phyloP scores from a whole-genome alignment of 2,329 filamentous ascomycete species.

The Cladosporium sp. region DNA sequence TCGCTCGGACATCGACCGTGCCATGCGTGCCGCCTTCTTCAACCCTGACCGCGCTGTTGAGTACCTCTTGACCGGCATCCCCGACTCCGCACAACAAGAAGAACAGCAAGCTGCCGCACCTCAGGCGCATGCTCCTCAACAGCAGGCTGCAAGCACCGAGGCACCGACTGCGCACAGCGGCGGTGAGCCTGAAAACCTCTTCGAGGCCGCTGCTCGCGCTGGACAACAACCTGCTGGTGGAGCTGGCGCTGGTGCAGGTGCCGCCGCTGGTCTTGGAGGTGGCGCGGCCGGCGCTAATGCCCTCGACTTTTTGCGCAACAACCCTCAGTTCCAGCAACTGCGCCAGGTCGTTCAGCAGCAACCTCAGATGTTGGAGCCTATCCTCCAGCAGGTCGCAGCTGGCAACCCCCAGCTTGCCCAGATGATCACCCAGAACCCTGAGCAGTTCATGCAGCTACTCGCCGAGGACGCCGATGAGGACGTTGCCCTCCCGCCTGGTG shows the following conservation, averaged over 20 bases:
- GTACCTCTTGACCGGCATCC: slow-evolving; percentile 89
- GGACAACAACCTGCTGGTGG: slow-evolving; percentile 41
- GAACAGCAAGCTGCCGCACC: slow-evolving; percentile 47
- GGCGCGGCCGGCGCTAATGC: slow-evolving; percentile 56
- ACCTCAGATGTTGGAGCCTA: slow-evolving; percentile 97
- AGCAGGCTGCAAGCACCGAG: slow-evolving; percentile 32
- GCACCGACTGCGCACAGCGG: slow-evolving; percentile 62
- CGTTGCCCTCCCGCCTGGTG: slow-evolving; percentile 77
- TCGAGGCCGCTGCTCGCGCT: slow-evolving; percentile 60
- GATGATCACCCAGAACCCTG: slow-evolving; percentile 85
- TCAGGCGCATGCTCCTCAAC: slow-evolving; percentile 36
- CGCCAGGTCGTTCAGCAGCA: slow-evolving; percentile 96
- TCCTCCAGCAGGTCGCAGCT: slow-evolving; percentile 89
- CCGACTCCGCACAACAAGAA: slow-evolving; percentile 73
- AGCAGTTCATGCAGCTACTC: slow-evolving; percentile 86
- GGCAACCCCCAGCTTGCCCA: slow-evolving; percentile 93
- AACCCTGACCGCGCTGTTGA: slow-evolving; percentile 97
- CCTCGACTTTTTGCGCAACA: slow-evolving; percentile 89
- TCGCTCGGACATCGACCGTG: slow-evolving; percentile 79
- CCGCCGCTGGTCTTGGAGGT: slow-evolving; percentile 39
- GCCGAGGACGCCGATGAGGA: slow-evolving; percentile 82
- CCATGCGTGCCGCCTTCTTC: slow-evolving; percentile 93
- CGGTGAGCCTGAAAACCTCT: slow-evolving; percentile 76
- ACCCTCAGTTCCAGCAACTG: slow-evolving; percentile 96
- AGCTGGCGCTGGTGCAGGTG: slow-evolving; percentile 40